Evolutionary conservation across 169 alveolate species (phyloP).

Genomic region (Theileria parva): DNA sequence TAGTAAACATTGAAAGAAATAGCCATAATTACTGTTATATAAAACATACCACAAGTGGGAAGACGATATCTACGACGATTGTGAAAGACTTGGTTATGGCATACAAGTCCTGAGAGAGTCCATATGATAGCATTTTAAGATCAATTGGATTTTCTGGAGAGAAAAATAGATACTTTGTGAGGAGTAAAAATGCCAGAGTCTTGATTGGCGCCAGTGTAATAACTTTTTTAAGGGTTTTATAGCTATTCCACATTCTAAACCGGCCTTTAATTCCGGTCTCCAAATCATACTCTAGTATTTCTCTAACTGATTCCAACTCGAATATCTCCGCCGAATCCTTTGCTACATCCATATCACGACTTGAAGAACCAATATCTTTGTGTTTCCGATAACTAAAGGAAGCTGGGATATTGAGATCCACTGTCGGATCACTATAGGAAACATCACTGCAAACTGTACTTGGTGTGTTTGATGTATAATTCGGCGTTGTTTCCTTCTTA

Average conservation of each 20-base stretch:
- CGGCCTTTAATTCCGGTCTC: slow-evolving; percentile 49
- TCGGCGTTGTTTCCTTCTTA: slow-evolving; percentile 18
- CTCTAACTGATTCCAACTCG: background rate
- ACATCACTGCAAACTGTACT: background rate
- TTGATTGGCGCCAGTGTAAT: slow-evolving; percentile 62
- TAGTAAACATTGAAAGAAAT: too few relatives aligned
- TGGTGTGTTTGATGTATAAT: background rate
- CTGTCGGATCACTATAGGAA: background rate
- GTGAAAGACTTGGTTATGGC: slow-evolving; percentile 67
- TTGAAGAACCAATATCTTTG: background rate
- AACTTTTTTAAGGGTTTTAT: slow-evolving; percentile 18
- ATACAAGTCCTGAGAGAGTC: slow-evolving; percentile 71
- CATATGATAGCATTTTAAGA: slow-evolving; percentile 71
- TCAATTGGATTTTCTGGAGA: slow-evolving; percentile 73
- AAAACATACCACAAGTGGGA: slow-evolving; percentile 71
- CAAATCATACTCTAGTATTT: slow-evolving; percentile 38
- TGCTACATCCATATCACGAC: background rate
- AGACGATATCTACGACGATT: slow-evolving; percentile 68
- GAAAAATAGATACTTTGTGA: slow-evolving; percentile 63
- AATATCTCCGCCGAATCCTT: background rate
- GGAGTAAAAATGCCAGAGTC: slow-evolving; percentile 53
- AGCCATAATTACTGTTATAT: too few relatives aligned
- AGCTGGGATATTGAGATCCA: background rate
- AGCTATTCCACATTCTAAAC: slow-evolving; percentile 7
- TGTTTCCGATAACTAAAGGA: background rate